Base-by-base conservation (phyloP, 768 basidiomycete species). In the Sarcodon sp. region DNA sequence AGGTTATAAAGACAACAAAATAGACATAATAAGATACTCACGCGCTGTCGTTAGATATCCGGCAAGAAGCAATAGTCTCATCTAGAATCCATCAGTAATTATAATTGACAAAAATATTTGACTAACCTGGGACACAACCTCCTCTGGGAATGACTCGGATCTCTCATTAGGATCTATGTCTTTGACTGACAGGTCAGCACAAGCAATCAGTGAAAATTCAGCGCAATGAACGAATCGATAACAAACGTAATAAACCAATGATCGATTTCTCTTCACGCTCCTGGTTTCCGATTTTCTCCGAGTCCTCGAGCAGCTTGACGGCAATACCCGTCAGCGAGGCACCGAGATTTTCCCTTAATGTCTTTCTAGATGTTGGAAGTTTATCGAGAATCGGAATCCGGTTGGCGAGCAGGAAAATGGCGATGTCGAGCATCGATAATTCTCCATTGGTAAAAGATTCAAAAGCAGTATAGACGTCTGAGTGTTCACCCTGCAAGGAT, bases 41-140 rank as follows among this genome's bases (percentile, higher is more conserved):
- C 68, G 62, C 1, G 68, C 67, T 2, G 75, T 77, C 4, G 76
- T 77, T 59, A 77, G 75, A 46, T 77, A 78, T 34, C 75, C 75
- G n/a, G 63, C 63, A 34, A 69, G 45, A 34, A 70, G 57, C 7
- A 70, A 56, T 6, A 65, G 56, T 46, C 68, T 70, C 57, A 65
- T 60, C 61, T 63, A 53, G 44, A 12, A 53, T 32, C 43, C 37
- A 43, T 37, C 52, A 32, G 33, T 47, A 45, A 33, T 13, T 46
- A 21, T 38, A 43, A 18, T 21, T 18, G 11, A 41, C 36, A 52
- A 46, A 33, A 36, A 46, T 2, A 47, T 37, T 37, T 18, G 3
- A 46, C 47, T 33, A 13, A 56, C 67, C 57, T 69, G 68, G 2
- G 65, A 66, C 36, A 64, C 55, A 6, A 73, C 64, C 51, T 75